Evolutionary conservation across 2,329 filamentous ascomycete genomes (phyloP).

Genomic region (Sporothrix variecibatus): DNA sequence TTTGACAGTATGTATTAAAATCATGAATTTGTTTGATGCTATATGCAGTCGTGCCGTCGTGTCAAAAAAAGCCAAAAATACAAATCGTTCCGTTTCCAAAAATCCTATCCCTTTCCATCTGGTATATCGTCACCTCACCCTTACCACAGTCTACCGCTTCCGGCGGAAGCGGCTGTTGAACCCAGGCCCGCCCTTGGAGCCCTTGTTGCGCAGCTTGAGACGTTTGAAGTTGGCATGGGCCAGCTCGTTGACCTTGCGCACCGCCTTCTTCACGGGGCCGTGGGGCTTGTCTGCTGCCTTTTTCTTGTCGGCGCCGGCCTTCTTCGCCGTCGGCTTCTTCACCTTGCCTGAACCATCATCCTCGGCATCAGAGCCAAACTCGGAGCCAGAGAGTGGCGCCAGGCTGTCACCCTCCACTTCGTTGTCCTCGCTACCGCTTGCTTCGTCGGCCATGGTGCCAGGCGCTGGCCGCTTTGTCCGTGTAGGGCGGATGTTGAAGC

Average conservation of each 20-base stretch:
- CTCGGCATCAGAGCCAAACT: slow-evolving; percentile 32
- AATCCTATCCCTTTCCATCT: neutral
- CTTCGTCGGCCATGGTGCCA: slow-evolving; percentile 37
- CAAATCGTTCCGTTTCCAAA: neutral
- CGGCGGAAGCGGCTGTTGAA: slow-evolving; percentile 61
- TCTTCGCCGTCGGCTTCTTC: slow-evolving; percentile 29
- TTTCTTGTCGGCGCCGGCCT: slow-evolving; percentile 31
- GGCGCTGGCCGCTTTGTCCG: slow-evolving; percentile 50
- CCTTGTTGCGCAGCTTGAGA: slow-evolving; percentile 63
- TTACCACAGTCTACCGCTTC: slow-evolving; percentile 39
- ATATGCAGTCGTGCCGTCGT: neutral
- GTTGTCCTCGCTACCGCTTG: slow-evolving; percentile 41
- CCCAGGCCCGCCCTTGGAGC: slow-evolving; percentile 62
- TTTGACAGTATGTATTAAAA: neutral
- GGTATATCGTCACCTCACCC: neutral
- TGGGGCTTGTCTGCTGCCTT: slow-evolving; percentile 35
- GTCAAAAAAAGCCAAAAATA: neutral
- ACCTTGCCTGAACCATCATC: slow-evolving; percentile 30
- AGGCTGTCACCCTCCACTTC: slow-evolving; percentile 43
- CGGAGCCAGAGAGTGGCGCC: slow-evolving; percentile 33
- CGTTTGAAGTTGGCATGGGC: slow-evolving; percentile 68
- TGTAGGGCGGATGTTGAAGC: slow-evolving; percentile 63
- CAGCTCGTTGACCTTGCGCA: slow-evolving; percentile 63
- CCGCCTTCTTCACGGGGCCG: slow-evolving; percentile 52
- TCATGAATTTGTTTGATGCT: neutral